Conservation (phyloP, 495 filamentous ascomycete genomes). For the Lasiosphaeriaceae sp. region DNA sequence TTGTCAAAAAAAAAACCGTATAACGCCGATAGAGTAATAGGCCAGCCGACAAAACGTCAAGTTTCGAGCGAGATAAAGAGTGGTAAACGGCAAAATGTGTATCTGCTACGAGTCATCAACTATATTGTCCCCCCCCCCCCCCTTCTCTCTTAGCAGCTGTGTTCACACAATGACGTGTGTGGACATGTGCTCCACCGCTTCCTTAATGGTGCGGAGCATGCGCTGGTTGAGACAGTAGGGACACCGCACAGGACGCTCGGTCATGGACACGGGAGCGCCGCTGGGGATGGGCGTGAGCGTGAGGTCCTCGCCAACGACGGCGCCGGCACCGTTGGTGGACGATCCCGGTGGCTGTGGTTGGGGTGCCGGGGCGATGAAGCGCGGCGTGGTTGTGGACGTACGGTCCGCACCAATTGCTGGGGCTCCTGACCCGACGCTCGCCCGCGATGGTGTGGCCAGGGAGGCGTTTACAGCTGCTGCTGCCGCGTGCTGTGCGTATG, state of each 20-base stretch:
- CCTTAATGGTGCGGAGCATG: slow-evolving; percentile 54
- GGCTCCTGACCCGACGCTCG: slow-evolving; percentile 10
- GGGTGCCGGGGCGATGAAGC: slow-evolving; percentile 22
- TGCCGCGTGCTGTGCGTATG: slow-evolving; percentile 30
- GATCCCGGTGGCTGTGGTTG: background rate
- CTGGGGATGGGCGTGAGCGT: slow-evolving; percentile 49
- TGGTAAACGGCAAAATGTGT: too few relatives aligned
- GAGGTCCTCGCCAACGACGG: slow-evolving; percentile 30
- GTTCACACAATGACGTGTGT: slow-evolving; percentile 51
- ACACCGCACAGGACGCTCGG: slow-evolving; percentile 49
- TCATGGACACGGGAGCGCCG: slow-evolving; percentile 35
- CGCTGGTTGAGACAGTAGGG: slow-evolving; percentile 55
- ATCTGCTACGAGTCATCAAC: too few relatives aligned
- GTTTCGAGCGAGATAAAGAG: too few relatives aligned
- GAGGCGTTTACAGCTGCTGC: slow-evolving; percentile 23
- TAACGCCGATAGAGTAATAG: too few relatives aligned
- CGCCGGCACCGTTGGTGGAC: background rate
- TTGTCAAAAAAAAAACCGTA: too few relatives aligned
- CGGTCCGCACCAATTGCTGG: background rate
- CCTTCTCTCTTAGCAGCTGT: background rate
- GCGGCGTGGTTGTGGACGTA: background rate
- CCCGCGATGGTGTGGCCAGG: slow-evolving; percentile 17
- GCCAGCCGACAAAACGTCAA: too few relatives aligned
- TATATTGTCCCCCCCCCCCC: too few relatives aligned
- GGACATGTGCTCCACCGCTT: slow-evolving; percentile 57